Conservation (phyloP, 2,329 filamentous ascomycete species). For the Thelonectria rubi region DNA sequence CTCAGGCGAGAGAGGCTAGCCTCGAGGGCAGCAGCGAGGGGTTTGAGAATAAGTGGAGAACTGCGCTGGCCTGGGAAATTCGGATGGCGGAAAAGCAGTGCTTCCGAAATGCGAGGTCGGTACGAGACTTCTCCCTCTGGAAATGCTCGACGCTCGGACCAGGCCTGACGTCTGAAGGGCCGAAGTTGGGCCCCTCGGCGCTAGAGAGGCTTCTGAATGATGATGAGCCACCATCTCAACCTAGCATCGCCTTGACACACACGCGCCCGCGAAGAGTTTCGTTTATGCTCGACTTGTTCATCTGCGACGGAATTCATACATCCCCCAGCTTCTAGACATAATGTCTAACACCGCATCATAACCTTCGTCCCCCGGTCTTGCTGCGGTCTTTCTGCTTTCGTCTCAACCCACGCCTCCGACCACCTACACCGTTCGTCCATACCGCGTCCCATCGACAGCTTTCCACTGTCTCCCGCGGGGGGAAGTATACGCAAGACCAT, state of each 20-base stretch:
- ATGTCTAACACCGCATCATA: conserved; percentile 35
- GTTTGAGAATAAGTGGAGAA: background rate
- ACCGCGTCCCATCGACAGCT: background rate
- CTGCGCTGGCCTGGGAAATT: no score
- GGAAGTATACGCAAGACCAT: background rate
- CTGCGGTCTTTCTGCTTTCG: conserved; percentile 28
- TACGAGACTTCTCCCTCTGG: background rate
- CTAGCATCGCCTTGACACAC: background rate
- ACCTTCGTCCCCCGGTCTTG: conserved; percentile 16
- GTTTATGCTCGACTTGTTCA: background rate
- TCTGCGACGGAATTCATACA: background rate
- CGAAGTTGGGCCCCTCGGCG: conserved; percentile 31
- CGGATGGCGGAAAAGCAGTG: background rate
- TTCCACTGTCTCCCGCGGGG: background rate
- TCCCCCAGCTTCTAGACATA: conserved; percentile 8
- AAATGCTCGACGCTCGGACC: conserved; percentile 29
- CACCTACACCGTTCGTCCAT: conserved; percentile 19
- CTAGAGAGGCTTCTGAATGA: conserved; percentile 32
- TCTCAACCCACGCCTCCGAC: conserved; percentile 23
- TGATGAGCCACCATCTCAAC: conserved; percentile 15
- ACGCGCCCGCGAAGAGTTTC: conserved; percentile 3
- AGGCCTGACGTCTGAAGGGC: conserved; percentile 34
- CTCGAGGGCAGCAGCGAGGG: background rate
- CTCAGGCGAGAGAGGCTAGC: conserved; percentile 2
- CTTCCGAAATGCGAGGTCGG: background rate